These are phyloP conservation scores for Baorangia bicolor DNA, from an alignment of 768 basidiomycete species.

Conservation along the genomic window DNA sequence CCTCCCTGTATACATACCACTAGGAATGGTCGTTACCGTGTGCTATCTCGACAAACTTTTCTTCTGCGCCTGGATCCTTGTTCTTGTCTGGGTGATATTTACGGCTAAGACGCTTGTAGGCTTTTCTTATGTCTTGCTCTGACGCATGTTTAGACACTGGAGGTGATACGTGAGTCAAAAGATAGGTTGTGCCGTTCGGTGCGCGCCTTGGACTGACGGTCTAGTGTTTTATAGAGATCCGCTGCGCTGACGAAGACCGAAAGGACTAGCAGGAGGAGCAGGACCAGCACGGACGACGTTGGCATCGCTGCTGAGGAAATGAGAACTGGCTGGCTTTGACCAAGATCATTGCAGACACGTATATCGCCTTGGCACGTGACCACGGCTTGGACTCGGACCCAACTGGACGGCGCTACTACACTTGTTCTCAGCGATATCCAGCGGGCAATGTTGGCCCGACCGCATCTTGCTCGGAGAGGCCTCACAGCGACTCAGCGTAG, in stretches of 20 bases:
- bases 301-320: constrained; percentile 21
- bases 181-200: constrained; percentile 14
- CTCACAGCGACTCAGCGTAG: constrained; percentile 3
- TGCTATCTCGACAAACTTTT: constrained; percentile 88
- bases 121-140: constrained; percentile 86
- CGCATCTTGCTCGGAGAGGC: constrained; percentile 1
- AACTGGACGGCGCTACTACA: no score
- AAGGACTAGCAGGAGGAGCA: constrained; percentile 33
- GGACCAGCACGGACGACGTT: constrained; percentile 24
- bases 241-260: constrained; percentile 44
- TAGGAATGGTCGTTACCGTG: constrained; percentile 56
- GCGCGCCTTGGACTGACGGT: constrained; percentile 57
- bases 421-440: background rate
- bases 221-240: constrained; percentile 82
- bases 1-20: background rate
- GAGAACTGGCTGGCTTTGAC: background rate
- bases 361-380: constrained; percentile 31
- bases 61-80: constrained; percentile 76
- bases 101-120: constrained; percentile 86
- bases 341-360: constrained; percentile 26
- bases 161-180: constrained; percentile 22
- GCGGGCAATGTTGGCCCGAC: constrained; percentile 19
- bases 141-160: constrained; percentile 73
- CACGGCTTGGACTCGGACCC: background rate
- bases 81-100: constrained; percentile 97